phyloP scores from a whole-genome alignment of 345 rosid genomes.

The Brassica incana region DNA sequence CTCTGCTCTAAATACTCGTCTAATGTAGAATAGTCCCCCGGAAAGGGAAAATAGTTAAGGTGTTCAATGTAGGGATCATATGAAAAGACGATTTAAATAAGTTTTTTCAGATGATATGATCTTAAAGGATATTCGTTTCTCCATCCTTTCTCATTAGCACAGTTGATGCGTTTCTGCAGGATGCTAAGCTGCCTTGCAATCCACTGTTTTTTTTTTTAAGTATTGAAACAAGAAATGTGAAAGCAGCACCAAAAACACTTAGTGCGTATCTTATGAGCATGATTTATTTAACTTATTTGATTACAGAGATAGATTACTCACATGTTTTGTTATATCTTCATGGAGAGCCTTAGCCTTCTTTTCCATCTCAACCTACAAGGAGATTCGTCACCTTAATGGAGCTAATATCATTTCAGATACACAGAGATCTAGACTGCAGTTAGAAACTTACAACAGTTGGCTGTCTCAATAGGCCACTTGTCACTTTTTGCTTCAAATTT shows the following conservation, averaged over 20 bases:
- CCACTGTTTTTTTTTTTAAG: constrained; percentile 25
- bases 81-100: not conserved
- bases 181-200: constrained; percentile 32
- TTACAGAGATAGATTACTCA: constrained; percentile 11
- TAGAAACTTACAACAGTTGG: constrained; percentile 37
- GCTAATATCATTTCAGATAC: not conserved
- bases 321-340: constrained; percentile 38
- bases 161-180: constrained; percentile 38
- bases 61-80: constrained; percentile 20
- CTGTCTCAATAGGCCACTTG: constrained; percentile 31
- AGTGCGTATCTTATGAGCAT: not conserved
- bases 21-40: constrained; percentile 27
- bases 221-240: constrained; percentile 15
- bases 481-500: constrained; percentile 31
- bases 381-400: not conserved
- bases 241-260: constrained; percentile 2
- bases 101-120: constrained; percentile 4
- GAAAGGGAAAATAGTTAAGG: constrained; percentile 15
- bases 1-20: constrained; percentile 34
- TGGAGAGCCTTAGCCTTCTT: constrained; percentile 37
- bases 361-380: constrained; percentile 36
- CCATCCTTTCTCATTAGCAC: constrained; percentile 38
- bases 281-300: not conserved
- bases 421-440: not conserved
- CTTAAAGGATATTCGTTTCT: constrained; percentile 38